Base-by-base conservation (phyloP, 2,329 filamentous ascomycete genomes). In the Trichoderma guizhouense region DNA sequence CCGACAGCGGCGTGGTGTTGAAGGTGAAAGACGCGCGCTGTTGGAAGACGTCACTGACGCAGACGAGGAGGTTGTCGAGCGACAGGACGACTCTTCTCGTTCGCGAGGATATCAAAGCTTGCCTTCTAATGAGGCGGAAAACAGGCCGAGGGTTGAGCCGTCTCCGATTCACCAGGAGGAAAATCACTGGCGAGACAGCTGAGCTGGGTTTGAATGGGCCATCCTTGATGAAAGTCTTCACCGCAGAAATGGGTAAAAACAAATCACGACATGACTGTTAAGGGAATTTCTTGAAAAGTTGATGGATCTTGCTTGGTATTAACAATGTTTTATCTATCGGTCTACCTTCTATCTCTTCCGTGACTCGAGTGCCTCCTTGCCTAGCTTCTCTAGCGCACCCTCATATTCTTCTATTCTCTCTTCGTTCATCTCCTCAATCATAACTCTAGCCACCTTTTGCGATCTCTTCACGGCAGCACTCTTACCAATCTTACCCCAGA, bases 401-500 rank as follows among this genome's bases (percentile, higher is more conserved):
- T 89, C 86, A 72, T 89, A 89, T 43, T 78, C 78, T 61, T 80
- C 78, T 11, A 88, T 79, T 72, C 83, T 83, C 62, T 82, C 83
- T 75, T 87, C 84, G 14, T 75, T 76, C 76, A 89, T 88, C 74
- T 83, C 82, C 8, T 82, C 79, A 28, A 89, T 79, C 53, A 83
- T 80, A 5, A 85, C 80, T 72, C 87, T 82, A 74, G 85, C 84
- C 26, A 90, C 85, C 76, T 81, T 83, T 30, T 78, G 79, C 1
- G 77, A 78, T 62, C 85, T 82, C 70, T 82, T 80, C 15, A 88
- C 79, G 8, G 88, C 84, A 71, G 82, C 80, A 5, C 90, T 84
- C 71, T 85, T 86, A 28, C 90, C 92, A 73, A 98, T 91, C 76
- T 93, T 92, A 72, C 92, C 92, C 88, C 93, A 94, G 82, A 98